Percentiles rank a stretch among this genome's conserved stretches.
Evolutionary conservation across 139 green algal species (phyloP).

Genomic region (Monoraphidium neglectum): DNA sequence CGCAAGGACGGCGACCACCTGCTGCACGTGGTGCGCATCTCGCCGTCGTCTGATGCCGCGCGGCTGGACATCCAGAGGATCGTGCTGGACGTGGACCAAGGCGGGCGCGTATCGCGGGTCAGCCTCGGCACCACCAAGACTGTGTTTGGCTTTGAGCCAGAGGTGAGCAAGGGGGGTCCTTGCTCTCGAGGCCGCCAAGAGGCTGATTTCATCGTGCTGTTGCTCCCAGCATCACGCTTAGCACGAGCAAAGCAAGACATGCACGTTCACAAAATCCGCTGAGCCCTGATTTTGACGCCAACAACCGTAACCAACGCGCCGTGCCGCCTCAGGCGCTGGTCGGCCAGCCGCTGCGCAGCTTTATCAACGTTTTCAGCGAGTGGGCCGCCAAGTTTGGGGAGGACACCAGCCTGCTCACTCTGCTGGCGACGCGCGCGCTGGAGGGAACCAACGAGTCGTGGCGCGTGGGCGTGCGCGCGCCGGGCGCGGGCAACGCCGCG

Average conservation of each 20-base stretch:
- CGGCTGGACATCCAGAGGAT: conserved; percentile 1
- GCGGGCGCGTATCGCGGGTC: conserved; percentile 2
- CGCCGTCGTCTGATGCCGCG: not conserved
- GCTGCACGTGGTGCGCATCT: conserved; percentile 36
- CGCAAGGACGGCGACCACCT: conserved; percentile 17
- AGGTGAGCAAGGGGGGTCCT: too few species aligned
- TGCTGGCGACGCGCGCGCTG: not conserved
- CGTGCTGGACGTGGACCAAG: conserved; percentile 5
- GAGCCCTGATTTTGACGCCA: too few species aligned
- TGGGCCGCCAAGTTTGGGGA: too few species aligned
- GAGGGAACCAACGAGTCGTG: conserved; percentile 2
- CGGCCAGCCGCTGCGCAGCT: conserved; percentile 3
- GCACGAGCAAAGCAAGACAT: too few species aligned
- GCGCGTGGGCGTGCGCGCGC: not conserved
- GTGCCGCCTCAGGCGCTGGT: not conserved
- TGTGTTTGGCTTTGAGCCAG: conserved; percentile 23
- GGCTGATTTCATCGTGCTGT: too few species aligned
- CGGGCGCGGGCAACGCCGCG: too few species aligned
- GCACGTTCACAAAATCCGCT: too few species aligned
- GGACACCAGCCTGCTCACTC: conserved; percentile 10
- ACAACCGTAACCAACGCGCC: too few species aligned
- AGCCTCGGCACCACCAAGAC: conserved; percentile 3
- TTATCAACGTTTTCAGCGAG: conserved; percentile 21
- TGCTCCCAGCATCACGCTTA: too few species aligned
- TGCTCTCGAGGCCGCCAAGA: too few species aligned